Conservation (phyloP, 2,329 filamentous ascomycete genomes). For the Coleophoma cylindrospora region DNA sequence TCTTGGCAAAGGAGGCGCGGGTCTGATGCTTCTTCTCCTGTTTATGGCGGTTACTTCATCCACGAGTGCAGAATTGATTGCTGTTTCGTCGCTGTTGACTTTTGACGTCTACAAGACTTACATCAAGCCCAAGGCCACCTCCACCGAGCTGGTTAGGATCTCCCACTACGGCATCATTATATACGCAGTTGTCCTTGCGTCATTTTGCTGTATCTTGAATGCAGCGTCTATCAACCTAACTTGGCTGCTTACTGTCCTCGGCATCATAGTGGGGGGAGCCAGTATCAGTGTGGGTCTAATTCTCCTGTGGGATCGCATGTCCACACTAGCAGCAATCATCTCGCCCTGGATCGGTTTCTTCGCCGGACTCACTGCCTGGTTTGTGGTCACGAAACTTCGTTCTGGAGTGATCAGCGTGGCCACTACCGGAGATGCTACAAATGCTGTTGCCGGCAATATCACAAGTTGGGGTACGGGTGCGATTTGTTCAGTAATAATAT, state of each 20-base stretch:
- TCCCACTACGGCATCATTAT: slow-evolving; percentile 29
- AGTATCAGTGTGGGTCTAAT: slow-evolving; percentile 30
- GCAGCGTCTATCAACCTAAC: slow-evolving; percentile 30
- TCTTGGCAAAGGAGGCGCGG: slow-evolving; percentile 30
- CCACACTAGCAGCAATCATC: slow-evolving; percentile 28
- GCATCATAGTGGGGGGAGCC: slow-evolving; percentile 34
- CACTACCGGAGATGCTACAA: slow-evolving; percentile 31
- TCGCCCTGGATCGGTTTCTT: slow-evolving; percentile 29
- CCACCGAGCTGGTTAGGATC: slow-evolving; percentile 25
- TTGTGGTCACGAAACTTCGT: slow-evolving; percentile 29
- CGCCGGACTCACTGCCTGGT: slow-evolving; percentile 30
- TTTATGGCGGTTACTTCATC: slow-evolving; percentile 43
- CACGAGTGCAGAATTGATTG: slow-evolving; percentile 38
- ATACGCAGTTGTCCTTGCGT: slow-evolving; percentile 28
- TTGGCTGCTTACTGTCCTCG: slow-evolving; percentile 34
- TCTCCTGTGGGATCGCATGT: slow-evolving; percentile 33
- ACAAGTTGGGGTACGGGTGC: slow-evolving; percentile 29
- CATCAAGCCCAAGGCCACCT: slow-evolving; percentile 27
- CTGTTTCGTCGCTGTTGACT: slow-evolving; percentile 30
- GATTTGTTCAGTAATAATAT: slow-evolving; percentile 28
- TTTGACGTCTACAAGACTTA: slow-evolving; percentile 36
- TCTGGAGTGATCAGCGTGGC: slow-evolving; percentile 29
- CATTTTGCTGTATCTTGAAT: slow-evolving; percentile 30
- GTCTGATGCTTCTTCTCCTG: slow-evolving; percentile 32
- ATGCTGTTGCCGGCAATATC: slow-evolving; percentile 33